Base-by-base conservation (phyloP, 805 yeast genomes). In the Lipomyces orientalis region DNA sequence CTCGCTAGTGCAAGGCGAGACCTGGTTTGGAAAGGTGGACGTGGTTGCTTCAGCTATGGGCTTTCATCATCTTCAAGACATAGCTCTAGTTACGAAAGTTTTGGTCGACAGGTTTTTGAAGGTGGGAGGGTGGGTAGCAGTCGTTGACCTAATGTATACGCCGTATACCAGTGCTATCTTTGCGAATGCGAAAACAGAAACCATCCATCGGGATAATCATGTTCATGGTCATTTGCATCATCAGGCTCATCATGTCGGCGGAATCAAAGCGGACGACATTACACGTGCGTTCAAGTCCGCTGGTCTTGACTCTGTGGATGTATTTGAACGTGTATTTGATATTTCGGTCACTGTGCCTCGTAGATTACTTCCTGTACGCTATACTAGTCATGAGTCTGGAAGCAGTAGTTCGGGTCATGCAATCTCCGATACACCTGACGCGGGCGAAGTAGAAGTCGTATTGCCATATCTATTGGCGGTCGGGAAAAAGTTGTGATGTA, bases 51-150 rank as follows among this genome's bases (percentile, higher is more conserved):
- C 60, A 19, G 60, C 67, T 7, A 57, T 67, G 70, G 70, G 61
- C 6, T 64, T 61, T 33, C 71, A 68, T 55, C 71, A 68, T 39
- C 25, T 68, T 2, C 55, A 46, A 14, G 67, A 68, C 46, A 43
- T 68, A 22, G 22, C 46, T 10, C 22, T 39, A 12, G 61, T 49
- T 14, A 37, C 54, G 9, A 8, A 51, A 25, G 22, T 58, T 6
- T 22, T 67, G 19, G 43, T 46, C 2, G 25, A 16, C 43, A 16
- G 35, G 25, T 37, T 56, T 35, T 55, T 66, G 19, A 62, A 56
- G 43, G 57, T 29, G 4, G 63, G 60, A 1, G 67, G 71, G n/a
- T 62, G 57, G 64, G 10, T 68, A 12, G 58, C 49, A 22, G 62
- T 68, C 14, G 66, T 68, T 4, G 71, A 68, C 31, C 57, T 68